phyloP scores from a whole-genome alignment of 345 rosid species.

The Acer yangbiense region DNA sequence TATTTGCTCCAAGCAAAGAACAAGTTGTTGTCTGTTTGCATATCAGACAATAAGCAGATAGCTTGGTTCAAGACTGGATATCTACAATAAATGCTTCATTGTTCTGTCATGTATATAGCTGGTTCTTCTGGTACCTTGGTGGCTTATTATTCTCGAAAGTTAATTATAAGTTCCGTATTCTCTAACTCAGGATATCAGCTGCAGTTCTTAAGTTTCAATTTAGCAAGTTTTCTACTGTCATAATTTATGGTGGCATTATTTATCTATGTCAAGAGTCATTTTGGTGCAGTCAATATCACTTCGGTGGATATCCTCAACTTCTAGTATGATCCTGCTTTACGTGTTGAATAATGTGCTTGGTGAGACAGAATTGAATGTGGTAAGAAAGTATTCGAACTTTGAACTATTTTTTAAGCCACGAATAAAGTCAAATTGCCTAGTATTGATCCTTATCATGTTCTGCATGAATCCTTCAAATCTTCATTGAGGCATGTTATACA shows the following conservation, averaged over 20 bases:
- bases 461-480: conserved; percentile 11
- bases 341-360: conserved; percentile 13
- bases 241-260: conserved; percentile 22
- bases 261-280: conserved; percentile 17
- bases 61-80: conserved; percentile 12
- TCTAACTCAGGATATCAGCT: conserved; percentile 28
- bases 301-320: conserved; percentile 18
- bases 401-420: conserved; percentile 17
- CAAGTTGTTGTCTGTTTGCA: conserved; percentile 2
- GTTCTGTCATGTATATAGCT: conserved; percentile 23
- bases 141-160: conserved; percentile 13
- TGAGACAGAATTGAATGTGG: conserved; percentile 13
- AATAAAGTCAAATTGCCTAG: conserved; percentile 14
- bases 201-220: conserved; percentile 22
- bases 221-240: conserved; percentile 30
- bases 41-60: background rate
- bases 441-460: conserved; percentile 10
- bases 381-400: conserved; percentile 15
- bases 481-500: conserved; percentile 13
- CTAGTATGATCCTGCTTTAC: conserved; percentile 13
- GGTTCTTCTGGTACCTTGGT: conserved; percentile 18
- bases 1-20: background rate
- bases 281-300: conserved; percentile 15
- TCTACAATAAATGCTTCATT: conserved; percentile 20
- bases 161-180: conserved; percentile 16